Evolutionary conservation across 2,329 filamentous ascomycete genomes (phyloP), one percentile per base, ranked within the genome.

Genomic region (Pseudocercospora fijiensis): DNA sequence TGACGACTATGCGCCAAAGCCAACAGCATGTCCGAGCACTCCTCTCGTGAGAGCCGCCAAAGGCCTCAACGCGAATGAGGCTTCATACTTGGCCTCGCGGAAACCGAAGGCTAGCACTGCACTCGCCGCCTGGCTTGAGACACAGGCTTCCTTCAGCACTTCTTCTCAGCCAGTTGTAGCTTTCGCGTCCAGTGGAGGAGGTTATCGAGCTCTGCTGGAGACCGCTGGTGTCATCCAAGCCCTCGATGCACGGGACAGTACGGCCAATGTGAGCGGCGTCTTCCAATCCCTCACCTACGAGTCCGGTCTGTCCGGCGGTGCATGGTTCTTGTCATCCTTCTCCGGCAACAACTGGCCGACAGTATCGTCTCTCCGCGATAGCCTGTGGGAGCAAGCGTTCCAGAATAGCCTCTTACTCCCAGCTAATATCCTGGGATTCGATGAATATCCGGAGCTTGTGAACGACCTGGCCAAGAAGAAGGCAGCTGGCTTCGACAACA

Each of bases 211-310:
- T 37, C 69, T 81, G 33, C 74, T 82, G 4, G 69, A 70, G 26
- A 73, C 73, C 45, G 76, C 75, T 26, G 79, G 79, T 43, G 77
- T 81, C 1, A 67, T 82, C 26, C 76, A 82, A 68, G 79, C 71
- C 2, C 71, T 82, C 18, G 81, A 83, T 72, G 67, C 30, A 6
- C 75, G 80, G 58, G 80, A 82, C 58, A 56, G 53, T 28, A 56
- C 16, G 2, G 77, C 76, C 62, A 69, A 76, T 49, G 67, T 74
- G 5, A 74, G 72, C 49, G 81, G 81, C 3, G 65, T 83, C 0
- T 81, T 77, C 59, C 81, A 83, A 70, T 76, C 73, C 4, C 56
- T 82, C 10, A 81, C 80, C 3, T 83, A 83, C 65, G 76, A 82
- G 47, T 71, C 77, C 52, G 81, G 77, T 8, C 72, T 83, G 2